These are phyloP conservation scores for Pseudocercospora musae DNA, from an alignment of 2,329 filamentous ascomycete species.

Conservation along the genomic window DNA sequence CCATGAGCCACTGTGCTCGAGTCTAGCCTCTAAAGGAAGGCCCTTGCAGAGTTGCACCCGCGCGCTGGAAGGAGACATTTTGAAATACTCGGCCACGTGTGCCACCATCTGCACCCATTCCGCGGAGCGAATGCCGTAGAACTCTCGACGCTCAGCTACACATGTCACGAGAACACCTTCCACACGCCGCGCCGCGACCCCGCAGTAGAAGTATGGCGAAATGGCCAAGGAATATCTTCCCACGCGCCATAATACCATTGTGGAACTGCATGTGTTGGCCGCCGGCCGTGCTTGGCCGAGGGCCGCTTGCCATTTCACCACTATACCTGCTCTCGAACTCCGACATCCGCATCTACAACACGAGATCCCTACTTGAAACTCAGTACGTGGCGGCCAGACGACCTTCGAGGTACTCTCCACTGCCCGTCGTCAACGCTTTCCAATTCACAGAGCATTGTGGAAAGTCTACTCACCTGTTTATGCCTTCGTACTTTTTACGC, in stretches of 20 bases:
- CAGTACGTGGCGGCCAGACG: constrained; percentile 67
- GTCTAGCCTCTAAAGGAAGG: too few relatives aligned
- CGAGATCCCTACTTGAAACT: not conserved
- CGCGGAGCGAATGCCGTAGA: not conserved
- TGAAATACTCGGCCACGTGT: too few relatives aligned
- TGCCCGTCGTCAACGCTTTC: constrained; percentile 31
- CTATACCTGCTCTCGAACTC: not conserved
- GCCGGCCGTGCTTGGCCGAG: not conserved
- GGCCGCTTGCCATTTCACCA: not conserved
- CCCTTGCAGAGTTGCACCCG: too few relatives aligned
- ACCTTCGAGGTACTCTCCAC: constrained; percentile 76
- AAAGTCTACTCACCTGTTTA: constrained; percentile 50
- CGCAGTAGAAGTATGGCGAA: not conserved
- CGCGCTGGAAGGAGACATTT: too few relatives aligned
- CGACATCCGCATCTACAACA: constrained; percentile 1
- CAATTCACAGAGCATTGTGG: not conserved
- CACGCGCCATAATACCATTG: too few relatives aligned
- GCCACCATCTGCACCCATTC: not conserved
- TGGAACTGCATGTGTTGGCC: too few relatives aligned
- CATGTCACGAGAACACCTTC: not conserved
- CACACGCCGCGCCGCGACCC: not conserved
- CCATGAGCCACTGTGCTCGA: too few relatives aligned
- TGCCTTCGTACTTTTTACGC: constrained; percentile 74
- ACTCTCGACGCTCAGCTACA: not conserved
- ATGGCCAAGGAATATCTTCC: too few relatives aligned